A percentile compares a stretch with the other conserved stretches of the same genome.
phyloP scores from a whole-genome alignment of 768 basidiomycete genomes.

The Termitomyces sp. region DNA sequence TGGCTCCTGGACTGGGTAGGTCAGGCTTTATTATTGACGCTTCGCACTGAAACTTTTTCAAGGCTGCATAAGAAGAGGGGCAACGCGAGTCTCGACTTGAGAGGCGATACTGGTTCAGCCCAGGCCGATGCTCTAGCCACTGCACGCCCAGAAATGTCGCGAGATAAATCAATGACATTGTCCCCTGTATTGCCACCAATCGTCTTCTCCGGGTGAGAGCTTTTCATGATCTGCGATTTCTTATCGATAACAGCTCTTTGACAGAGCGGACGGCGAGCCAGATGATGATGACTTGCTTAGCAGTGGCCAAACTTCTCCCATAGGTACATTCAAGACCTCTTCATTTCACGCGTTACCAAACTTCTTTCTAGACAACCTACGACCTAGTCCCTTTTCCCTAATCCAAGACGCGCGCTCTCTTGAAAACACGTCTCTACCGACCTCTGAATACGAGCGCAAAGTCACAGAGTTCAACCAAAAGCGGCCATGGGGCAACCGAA shows the following conservation, averaged over 20 bases:
- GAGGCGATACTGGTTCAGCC: not conserved
- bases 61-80: conserved; percentile 20
- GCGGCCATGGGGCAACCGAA: conserved; percentile 28
- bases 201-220: conserved; percentile 20
- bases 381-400: conserved; percentile 16
- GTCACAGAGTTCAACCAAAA: conserved; percentile 33
- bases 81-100: conserved; percentile 13
- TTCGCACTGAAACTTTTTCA: not conserved
- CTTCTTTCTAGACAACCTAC: conserved; percentile 10
- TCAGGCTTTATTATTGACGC: not conserved
- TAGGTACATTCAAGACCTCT: conserved; percentile 36
- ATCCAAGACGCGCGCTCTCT: conserved; percentile 13
- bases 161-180: conserved; percentile 13
- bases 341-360: not conserved
- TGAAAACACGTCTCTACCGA: conserved; percentile 13
- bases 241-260: not conserved
- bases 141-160: conserved; percentile 5
- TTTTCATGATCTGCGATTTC: too few species aligned
- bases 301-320: conserved; percentile 72
- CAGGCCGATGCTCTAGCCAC: conserved; percentile 2
- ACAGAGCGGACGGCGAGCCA: conserved; percentile 17
- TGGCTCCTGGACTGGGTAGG: conserved; percentile 39
- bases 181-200: conserved; percentile 29
- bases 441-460: conserved; percentile 28
- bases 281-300: conserved; percentile 67